phyloP scores from a whole-genome alignment of 2,329 filamentous ascomycete genomes.

The Paecilomyces fulvus region DNA sequence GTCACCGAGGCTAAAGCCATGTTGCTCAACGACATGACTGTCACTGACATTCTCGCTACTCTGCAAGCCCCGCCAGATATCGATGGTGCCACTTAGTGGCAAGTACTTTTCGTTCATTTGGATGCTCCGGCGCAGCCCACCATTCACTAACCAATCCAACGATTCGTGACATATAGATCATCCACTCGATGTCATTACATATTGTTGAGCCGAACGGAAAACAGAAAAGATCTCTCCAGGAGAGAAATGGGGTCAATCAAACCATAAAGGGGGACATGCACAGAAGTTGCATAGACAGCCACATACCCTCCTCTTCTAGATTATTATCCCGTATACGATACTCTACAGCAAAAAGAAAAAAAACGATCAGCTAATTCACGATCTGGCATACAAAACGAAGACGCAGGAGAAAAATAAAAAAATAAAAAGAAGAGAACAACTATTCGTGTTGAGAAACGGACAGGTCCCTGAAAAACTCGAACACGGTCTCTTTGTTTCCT shows the following conservation, averaged over 20 bases:
- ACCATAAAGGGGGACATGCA: neutral
- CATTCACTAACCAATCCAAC: too few species aligned
- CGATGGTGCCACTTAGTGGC: neutral
- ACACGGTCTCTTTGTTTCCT: neutral
- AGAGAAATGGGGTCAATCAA: neutral
- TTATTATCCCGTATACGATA: too few species aligned
- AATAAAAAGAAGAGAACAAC: too few species aligned
- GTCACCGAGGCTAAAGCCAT: slow-evolving; percentile 80
- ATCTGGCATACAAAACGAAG: neutral
- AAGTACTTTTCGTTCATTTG: neutral
- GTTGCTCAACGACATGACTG: slow-evolving; percentile 75
- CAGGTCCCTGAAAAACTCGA: too few species aligned
- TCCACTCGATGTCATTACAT: too few species aligned
- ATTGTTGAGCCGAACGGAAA: too few species aligned
- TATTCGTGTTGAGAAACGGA: neutral
- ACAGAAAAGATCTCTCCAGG: neutral
- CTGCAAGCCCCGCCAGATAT: slow-evolving; percentile 1
- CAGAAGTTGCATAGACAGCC: neutral
- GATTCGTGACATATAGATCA: too few species aligned
- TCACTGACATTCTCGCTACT: slow-evolving; percentile 41
- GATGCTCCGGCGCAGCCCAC: neutral
- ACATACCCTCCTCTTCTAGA: too few species aligned
- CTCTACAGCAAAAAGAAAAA: neutral
- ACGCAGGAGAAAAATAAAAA: too few species aligned
- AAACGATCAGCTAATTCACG: neutral